A percentile compares a stretch with the other conserved stretches of the same genome.
Evolutionary conservation across 768 basidiomycete genomes (phyloP).

Genomic region (Lactifluus subvellereus): DNA sequence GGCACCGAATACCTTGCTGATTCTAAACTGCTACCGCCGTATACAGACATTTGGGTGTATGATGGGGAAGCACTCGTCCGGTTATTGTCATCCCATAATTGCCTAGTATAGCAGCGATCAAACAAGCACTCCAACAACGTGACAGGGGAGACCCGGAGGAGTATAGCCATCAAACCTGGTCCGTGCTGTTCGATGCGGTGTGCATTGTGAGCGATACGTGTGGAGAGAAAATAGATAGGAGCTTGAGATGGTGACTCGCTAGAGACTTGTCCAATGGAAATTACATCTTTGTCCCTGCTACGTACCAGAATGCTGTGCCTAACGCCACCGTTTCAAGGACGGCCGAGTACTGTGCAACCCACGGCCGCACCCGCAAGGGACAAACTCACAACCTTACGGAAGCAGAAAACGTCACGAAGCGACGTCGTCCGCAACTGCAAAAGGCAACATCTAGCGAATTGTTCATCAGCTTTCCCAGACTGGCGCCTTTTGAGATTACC

Average conservation of each 20-base stretch:
- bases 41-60: constrained; percentile 13
- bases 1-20: constrained; percentile 4
- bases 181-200: constrained; percentile 1
- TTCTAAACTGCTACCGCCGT: background rate
- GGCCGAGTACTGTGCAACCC: background rate
- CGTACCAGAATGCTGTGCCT: constrained; percentile 5
- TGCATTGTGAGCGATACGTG: background rate
- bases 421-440: background rate
- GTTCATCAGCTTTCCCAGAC: background rate
- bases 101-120: background rate
- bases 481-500: background rate
- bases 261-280: background rate
- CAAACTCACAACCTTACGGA: background rate
- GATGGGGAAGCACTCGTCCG: constrained; percentile 4
- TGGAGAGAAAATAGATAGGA: background rate
- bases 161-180: background rate
- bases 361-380: background rate
- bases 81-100: background rate
- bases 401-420: constrained; percentile 7
- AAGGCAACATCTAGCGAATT: constrained; percentile 8
- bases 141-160: constrained; percentile 4
- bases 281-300: background rate
- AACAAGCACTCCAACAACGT: constrained; percentile 14
- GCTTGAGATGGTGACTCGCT: constrained; percentile 3
- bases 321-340: constrained; percentile 7